Base-by-base conservation (phyloP, 371 early-diverging fungal species). In the Mortierella sp. region DNA sequence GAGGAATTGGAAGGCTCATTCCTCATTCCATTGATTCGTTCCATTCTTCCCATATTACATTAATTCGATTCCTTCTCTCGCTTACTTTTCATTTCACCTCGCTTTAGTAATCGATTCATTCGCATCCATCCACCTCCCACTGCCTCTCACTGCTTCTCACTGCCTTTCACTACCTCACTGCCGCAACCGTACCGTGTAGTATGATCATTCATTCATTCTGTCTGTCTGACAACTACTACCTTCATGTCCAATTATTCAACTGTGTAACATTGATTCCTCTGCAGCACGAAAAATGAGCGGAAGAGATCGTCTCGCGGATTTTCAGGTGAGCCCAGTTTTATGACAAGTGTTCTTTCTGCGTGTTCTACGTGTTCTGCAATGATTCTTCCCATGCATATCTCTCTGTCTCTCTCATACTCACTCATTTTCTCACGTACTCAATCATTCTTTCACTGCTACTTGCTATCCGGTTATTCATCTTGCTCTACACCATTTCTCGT, bases 231-330 rank as follows among this genome's bases (percentile, higher is more conserved):
- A 21, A 21, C 9, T 6, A 21, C 9, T n/a, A 4, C 22, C 21
- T 22, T 55, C 22, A 52, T 52, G 52, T 52, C 24, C 32, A 28
- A 28, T 13, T 55, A 7, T 55, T 13, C 11, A 22, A 55, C 7
- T 15, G 22, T 55, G 55, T 55, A 55, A 55, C 55, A 55, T 55
- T 55, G 55, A 55, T 55, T 55, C 55, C 28, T 4, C 10, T 10
- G 32, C 22, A 8, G 55, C 22, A 55, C 22, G 32, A 22, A 55
- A 55, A 19, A 74, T 71, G 74, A 77, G 74, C 40, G 72, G 74
- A 65, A 68, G 72, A 71, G 65, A 70, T 59, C 70, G 69, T 36
- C 57, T 73, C 10, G 70, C 73, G 15, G 70, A 72, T 61, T 72
- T 65, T 38, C 76, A 72, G 66, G 72, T 63, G 36, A 53, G 55